A percentile compares a stretch with the other conserved stretches of the same genome.
phyloP scores from a whole-genome alignment of 345 rosid genomes.

The Ricinus communis region DNA sequence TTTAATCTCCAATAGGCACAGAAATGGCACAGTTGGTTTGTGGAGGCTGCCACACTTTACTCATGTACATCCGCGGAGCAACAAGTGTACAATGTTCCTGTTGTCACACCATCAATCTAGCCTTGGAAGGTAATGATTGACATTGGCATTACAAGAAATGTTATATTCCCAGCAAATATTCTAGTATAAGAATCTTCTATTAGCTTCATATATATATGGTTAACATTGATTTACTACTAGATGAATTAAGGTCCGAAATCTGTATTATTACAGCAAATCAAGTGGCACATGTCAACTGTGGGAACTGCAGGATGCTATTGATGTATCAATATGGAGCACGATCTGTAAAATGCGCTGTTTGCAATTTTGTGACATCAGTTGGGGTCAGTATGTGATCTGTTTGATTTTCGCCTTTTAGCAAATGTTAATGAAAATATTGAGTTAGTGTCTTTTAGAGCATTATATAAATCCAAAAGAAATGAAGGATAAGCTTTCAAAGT shows the following conservation, averaged over 20 bases:
- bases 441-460: no score
- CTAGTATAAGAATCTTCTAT: no score
- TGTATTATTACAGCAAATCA: conserved; percentile 67
- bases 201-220: no score
- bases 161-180: no score
- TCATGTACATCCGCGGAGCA: conserved; percentile 97
- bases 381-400: conserved; percentile 58
- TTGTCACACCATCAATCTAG: conserved; percentile 92
- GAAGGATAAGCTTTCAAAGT: no score
- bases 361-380: conserved; percentile 82
- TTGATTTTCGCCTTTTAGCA: no score
- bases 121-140: conserved; percentile 73
- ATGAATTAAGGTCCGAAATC: neutral
- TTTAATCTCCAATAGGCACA: conserved; percentile 78
- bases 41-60: conserved; percentile 95
- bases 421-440: no score
- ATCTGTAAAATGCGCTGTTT: conserved; percentile 92
- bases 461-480: no score
- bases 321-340: conserved; percentile 97
- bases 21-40: conserved; percentile 98
- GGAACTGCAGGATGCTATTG: conserved; percentile 89
- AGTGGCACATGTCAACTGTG: conserved; percentile 92
- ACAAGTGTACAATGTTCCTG: conserved; percentile 98
- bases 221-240: neutral
- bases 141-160: no score